Base-by-base conservation (phyloP, 257 asterid genomes). In the Thymus mandschuricus region DNA sequence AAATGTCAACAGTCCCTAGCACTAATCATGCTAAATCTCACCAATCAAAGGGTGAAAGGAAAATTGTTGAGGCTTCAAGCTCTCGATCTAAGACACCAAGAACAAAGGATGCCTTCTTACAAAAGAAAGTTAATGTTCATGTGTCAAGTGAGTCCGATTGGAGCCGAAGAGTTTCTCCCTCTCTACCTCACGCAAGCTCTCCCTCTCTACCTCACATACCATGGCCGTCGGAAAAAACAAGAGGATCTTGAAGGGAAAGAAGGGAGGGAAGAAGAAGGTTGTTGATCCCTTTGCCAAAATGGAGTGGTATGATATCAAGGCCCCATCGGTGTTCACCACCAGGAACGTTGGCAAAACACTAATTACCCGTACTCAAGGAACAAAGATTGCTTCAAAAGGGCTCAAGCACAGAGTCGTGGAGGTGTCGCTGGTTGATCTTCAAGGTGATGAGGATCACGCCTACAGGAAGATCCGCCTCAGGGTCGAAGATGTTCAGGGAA, bases 321-420 rank as follows among this genome's bases (percentile, higher is more conserved):
- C 93, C 0, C 93, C 93, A 6, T 80, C 87, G 4, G 65, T 83
- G 33, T 87, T 85, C 82, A 77, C 63, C 68, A 66, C 79, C 44
- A 78, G 82, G 12, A 87, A 82, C 57, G 68, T 85, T 5, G 93
- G 93, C 30, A 87, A 87, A 73, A 87, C 93, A 11, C 84, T 85
- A 2, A 87, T 87, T 33, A 81, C 93, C 55, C 79, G 93, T 43
- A 87, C 93, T 33, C 93, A 87, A 87, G 93, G 93, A 29, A 87
- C 93, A 31, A 87, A 87, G 98, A 92, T 89, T 86, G 98, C 98
- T 9, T 89, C 98, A 2, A 96, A 92, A 71, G 98, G 98, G 41
- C 93, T 92, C 45, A 92, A 92, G 84, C 96, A 92, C 38, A 88
- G 98, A 73, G 94, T 92, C 29, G 86, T 92, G 4, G 98, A 92